Evolutionary conservation across 2,329 filamentous ascomycete genomes (phyloP), one percentile per base, ranked within the genome.

Genomic region (Emmonsia crescens): DNA sequence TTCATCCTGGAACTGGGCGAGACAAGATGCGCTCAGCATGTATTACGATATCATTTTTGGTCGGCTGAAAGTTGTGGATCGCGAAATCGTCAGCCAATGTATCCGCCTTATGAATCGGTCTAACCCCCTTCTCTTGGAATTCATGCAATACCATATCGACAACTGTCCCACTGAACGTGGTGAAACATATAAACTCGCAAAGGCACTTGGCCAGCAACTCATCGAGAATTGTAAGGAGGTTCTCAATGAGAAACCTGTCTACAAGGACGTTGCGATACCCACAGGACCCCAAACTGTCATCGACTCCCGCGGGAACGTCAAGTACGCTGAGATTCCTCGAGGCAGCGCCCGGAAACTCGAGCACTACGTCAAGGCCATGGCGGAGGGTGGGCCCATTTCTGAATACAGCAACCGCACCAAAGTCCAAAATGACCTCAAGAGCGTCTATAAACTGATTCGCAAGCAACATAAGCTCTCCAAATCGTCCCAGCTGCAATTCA

Each of bases 131-230:
- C 85, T 99, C 1, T 84, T 99, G 62, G 93, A 99, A 69, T 99
- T 96, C 77, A 99, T 99, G 94, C 94, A 99, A 74, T 97, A 99
- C 71, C 94, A 99, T 79, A 99, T 99, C 71, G 94, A 99, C 71
- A 94, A 97, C 80, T 97, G 93, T 79, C 94, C 94, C 0, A 92
- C 92, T 0, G 92, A 99, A 72, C 88, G 93, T 58, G 94, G 94
- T 63, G 94, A 99, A 79, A 99, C 94, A 1, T 99, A 99, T 78
- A 85, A 94, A 78, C 86, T 99, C n/a, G 94, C 94, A 51, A 96
- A 99, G 79, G 87, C 94, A 76, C 88, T 99, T 29, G 93, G 91
- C 42, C 83, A 89, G 72, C 89, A 95, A 78, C 87, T 99, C 60
- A 96, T 99, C 68, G 90, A 96, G 75, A 99, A 99, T 80, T 97